Evolutionary conservation across 1,284 basidiomycete species (phyloP).

Genomic region (Apiotrichum porosum): DNA sequence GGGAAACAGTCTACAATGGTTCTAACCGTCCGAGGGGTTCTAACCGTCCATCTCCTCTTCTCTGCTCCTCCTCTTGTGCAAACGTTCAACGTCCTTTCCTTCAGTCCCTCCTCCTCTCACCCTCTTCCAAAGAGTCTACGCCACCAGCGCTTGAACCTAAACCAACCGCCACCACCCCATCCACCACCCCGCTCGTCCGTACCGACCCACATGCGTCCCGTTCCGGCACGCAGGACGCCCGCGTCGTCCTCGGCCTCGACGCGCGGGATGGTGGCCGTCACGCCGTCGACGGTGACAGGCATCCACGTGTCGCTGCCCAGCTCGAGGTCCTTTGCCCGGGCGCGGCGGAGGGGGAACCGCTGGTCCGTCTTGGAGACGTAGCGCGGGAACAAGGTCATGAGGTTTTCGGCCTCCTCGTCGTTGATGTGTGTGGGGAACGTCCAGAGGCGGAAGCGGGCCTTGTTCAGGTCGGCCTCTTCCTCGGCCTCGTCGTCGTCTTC

Average conservation of each 20-base stretch:
- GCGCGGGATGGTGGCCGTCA: conserved; percentile 20
- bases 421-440: conserved; percentile 37
- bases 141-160: conserved; percentile 41
- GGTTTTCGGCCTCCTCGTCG: conserved; percentile 36
- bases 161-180: conserved; percentile 36
- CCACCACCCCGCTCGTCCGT: conserved; percentile 22
- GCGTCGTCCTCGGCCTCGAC: conserved; percentile 27
- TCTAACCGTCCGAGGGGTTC: not conserved
- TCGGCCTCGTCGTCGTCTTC: conserved; percentile 27
- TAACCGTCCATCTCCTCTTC: not conserved
- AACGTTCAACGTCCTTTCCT: too few species aligned
- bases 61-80: too few species aligned
- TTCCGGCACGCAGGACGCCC: conserved; percentile 36
- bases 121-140: conserved; percentile 27
- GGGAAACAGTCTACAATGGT: too few species aligned
- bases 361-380: conserved; percentile 18
- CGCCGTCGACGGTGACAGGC: conserved; percentile 17
- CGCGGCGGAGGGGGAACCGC: conserved; percentile 32
- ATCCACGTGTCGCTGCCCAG: conserved; percentile 23
- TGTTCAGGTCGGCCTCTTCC: conserved; percentile 38
- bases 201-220: conserved; percentile 42
- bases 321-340: conserved; percentile 25
- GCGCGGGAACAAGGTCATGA: conserved; percentile 32
- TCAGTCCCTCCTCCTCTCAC: not conserved
- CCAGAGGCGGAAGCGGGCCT: conserved; percentile 41